phyloP scores from a whole-genome alignment of 169 alveolate genomes.

The Fabrea salina region DNA sequence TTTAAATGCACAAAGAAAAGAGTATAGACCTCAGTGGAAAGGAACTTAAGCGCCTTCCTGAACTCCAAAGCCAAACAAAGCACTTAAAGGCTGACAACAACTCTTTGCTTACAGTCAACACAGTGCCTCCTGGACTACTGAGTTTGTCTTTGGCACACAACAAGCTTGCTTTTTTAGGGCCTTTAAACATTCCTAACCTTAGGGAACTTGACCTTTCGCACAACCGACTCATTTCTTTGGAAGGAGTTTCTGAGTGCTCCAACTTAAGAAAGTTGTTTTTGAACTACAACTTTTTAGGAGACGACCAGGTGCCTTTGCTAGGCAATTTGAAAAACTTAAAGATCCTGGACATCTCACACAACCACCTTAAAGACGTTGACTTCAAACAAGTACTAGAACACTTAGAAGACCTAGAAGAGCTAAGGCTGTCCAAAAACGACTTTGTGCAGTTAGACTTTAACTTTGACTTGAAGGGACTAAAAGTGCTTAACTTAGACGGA shows the following conservation, averaged over 20 bases:
- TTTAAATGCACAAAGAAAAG: too few species aligned
- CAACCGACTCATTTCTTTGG: slow-evolving; percentile 10
- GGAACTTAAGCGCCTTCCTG: too few species aligned
- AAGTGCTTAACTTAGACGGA: neutral
- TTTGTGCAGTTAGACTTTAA: neutral
- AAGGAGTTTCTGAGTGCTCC: neutral
- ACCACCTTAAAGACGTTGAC: neutral
- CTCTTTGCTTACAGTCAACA: neutral
- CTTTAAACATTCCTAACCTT: neutral
- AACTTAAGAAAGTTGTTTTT: neutral
- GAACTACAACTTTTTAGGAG: slow-evolving; percentile 1
- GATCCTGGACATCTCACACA: slow-evolving; percentile 6
- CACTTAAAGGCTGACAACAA: slow-evolving; percentile 8
- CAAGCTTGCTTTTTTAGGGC: slow-evolving; percentile 17
- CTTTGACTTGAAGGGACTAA: neutral
- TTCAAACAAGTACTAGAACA: neutral
- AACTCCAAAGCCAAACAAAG: neutral
- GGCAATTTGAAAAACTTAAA: neutral
- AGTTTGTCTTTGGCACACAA: neutral
- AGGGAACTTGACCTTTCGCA: neutral
- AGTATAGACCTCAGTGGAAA: too few species aligned
- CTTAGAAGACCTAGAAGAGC: neutral
- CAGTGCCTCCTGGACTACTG: neutral
- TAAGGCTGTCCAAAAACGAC: neutral
- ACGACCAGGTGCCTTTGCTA: neutral